Percentiles rank a stretch among this genome's conserved stretches.
Evolutionary conservation across 495 filamentous ascomycete species (phyloP).

Genomic region (Hyphodiscus hymeniophilus): DNA sequence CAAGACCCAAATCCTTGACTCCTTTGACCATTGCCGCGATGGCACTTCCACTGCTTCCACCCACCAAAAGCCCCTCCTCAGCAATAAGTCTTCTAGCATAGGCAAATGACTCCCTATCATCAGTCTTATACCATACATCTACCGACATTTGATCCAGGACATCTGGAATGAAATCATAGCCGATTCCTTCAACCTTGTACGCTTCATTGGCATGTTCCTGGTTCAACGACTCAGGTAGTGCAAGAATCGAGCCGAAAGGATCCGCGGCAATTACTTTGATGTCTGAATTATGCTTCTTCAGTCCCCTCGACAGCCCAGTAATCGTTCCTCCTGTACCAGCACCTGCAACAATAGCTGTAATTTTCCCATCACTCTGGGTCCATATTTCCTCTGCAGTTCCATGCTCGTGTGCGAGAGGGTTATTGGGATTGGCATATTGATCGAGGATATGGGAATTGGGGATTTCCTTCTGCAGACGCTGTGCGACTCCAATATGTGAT

Average conservation of each 20-base stretch:
- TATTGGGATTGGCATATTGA: slow-evolving; percentile 88
- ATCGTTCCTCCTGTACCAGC: slow-evolving; percentile 96
- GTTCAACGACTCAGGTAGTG: slow-evolving; percentile 70
- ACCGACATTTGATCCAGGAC: slow-evolving; percentile 76
- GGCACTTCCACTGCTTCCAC: slow-evolving; percentile 89
- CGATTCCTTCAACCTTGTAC: slow-evolving; percentile 98
- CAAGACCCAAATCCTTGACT: slow-evolving; percentile 63
- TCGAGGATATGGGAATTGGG: slow-evolving; percentile 96
- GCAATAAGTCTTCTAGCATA: slow-evolving; percentile 84
- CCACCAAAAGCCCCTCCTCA: slow-evolving; percentile 91
- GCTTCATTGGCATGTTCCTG: slow-evolving; percentile 67
- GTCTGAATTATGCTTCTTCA: slow-evolving; percentile 76
- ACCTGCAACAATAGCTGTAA: slow-evolving; percentile 82
- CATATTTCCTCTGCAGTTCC: slow-evolving; percentile 97
- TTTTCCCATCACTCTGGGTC: slow-evolving; percentile 76
- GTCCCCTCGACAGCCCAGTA: slow-evolving; percentile 75
- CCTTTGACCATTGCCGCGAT: slow-evolving; percentile 77
- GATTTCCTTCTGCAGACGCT: slow-evolving; percentile 84
- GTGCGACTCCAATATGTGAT: slow-evolving; percentile 92
- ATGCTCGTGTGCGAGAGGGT: slow-evolving; percentile 87
- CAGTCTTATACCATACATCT: slow-evolving; percentile 98
- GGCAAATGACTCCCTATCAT: slow-evolving; percentile 83
- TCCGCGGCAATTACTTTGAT: slow-evolving; percentile 88
- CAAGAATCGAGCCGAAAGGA: slow-evolving; percentile 81
- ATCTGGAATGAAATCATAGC: slow-evolving; percentile 96